Conservation (phyloP, 2,329 filamentous ascomycete genomes). For the Aspergillus puulaauensis region DNA sequence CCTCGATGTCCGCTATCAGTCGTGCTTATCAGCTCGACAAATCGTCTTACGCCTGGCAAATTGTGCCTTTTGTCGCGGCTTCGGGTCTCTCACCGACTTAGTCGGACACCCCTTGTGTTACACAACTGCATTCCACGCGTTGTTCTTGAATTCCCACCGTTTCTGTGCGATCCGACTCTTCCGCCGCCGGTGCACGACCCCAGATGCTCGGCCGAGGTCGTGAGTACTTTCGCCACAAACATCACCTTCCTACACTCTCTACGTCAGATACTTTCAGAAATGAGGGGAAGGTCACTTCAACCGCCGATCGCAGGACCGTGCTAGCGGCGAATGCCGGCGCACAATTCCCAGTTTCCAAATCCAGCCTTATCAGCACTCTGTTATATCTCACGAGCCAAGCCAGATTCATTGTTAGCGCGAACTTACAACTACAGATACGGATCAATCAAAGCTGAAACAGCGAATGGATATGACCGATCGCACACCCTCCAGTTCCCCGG, state of each 20-base stretch:
- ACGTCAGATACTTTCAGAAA: constrained; percentile 41
- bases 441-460: constrained; percentile 40
- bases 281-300: constrained; percentile 38
- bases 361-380: constrained; percentile 10
- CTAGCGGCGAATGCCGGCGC: constrained; percentile 41
- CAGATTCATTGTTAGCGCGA: constrained; percentile 2
- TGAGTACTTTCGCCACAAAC: too few species aligned
- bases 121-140: background rate
- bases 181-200: constrained; percentile 30
- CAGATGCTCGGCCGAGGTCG: too few species aligned
- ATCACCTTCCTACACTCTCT: constrained; percentile 26
- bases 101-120: background rate
- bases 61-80: background rate
- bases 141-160: constrained; percentile 15
- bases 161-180: constrained; percentile 29
- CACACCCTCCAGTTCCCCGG: constrained; percentile 33
- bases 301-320: constrained; percentile 37
- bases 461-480: constrained; percentile 32
- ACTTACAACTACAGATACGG: constrained; percentile 42
- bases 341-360: constrained; percentile 22
- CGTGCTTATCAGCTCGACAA: constrained; percentile 4
- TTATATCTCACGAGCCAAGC: background rate
- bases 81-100: background rate
- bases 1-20: background rate
- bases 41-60: constrained; percentile 3